Percentiles rank a stretch among this genome's conserved stretches.
Evolutionary conservation across 1,139 yeast genomes (phyloP).

Genomic region (Yamadazyma aaseri): DNA sequence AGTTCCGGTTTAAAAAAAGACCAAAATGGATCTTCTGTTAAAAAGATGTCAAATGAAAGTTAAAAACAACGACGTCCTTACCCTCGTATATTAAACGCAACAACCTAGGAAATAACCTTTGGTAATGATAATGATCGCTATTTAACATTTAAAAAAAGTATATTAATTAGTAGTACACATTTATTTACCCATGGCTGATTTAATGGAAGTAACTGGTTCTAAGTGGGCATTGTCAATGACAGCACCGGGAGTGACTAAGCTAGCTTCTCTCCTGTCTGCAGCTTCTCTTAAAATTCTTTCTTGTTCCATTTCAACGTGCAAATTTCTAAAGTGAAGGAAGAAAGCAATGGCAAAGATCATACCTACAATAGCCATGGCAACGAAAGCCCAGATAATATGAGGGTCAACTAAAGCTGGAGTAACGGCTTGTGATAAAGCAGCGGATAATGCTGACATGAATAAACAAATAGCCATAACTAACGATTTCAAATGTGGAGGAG

Average conservation of each 20-base stretch:
- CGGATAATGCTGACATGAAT: slow-evolving; percentile 57
- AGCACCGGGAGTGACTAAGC: slow-evolving; percentile 12
- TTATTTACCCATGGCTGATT: slow-evolving; percentile 17
- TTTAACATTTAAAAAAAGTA: no score
- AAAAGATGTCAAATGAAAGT: no score
- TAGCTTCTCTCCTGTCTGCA: slow-evolving; percentile 14
- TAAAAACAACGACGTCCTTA: no score
- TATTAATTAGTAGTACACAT: no score
- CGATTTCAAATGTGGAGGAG: slow-evolving; percentile 68
- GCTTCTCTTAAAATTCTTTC: slow-evolving; percentile 34
- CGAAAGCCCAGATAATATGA: slow-evolving; percentile 18
- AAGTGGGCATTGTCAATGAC: slow-evolving; percentile 15
- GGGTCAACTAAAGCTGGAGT: slow-evolving; percentile 42
- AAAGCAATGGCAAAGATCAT: slow-evolving; percentile 41
- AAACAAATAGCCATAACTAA: slow-evolving; percentile 67
- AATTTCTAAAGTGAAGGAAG: slow-evolving; percentile 49
- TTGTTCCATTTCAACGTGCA: slow-evolving; percentile 50
- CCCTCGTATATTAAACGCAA: no score
- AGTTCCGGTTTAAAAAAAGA: no score
- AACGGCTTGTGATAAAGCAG: slow-evolving; percentile 56
- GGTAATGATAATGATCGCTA: no score
- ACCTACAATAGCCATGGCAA: slow-evolving; percentile 18
- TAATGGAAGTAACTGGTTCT: slow-evolving; percentile 17
- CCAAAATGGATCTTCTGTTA: no score
- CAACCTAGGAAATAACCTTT: no score